These are phyloP conservation scores for Apostasia shenzhenica DNA, from an alignment of 106 monocot genomes.

Conservation along the genomic window DNA sequence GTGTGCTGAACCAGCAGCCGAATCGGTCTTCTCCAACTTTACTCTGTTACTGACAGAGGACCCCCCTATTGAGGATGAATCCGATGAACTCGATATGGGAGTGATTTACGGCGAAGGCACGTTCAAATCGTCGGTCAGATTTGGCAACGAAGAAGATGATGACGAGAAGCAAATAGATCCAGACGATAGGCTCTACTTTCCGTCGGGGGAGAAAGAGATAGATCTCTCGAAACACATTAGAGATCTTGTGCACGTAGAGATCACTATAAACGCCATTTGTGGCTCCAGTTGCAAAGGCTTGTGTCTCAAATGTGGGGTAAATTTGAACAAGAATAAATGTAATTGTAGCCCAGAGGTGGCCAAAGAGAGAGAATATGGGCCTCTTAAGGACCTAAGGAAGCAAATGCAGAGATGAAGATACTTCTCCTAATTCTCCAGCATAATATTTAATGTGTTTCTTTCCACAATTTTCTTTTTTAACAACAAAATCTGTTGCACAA, in stretches of 20 bases:
- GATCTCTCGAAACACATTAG: slow-evolving; percentile 87
- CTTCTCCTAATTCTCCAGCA: too few species aligned
- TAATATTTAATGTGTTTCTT: too few species aligned
- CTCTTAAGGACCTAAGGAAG: slow-evolving; percentile 56
- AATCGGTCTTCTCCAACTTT: slow-evolving; percentile 74
- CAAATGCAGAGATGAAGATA: slow-evolving; percentile 36
- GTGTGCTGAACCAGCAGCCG: slow-evolving; percentile 69
- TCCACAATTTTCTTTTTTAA: too few species aligned
- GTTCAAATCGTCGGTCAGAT: not conserved
- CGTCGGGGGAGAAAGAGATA: slow-evolving; percentile 59
- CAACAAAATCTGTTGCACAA: too few species aligned
- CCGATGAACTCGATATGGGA: slow-evolving; percentile 51
- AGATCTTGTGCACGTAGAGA: slow-evolving; percentile 78
- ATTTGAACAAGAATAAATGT: slow-evolving; percentile 62
- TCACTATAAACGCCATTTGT: slow-evolving; percentile 65
- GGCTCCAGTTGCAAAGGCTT: slow-evolving; percentile 62
- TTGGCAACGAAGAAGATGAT: slow-evolving; percentile 16
- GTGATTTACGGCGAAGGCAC: slow-evolving; percentile 44
- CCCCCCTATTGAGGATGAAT: slow-evolving; percentile 54
- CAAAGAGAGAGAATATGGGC: slow-evolving; percentile 30
- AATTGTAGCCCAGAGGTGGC: slow-evolving; percentile 28
- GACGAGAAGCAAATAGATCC: slow-evolving; percentile 60
- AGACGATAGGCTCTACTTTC: slow-evolving; percentile 82
- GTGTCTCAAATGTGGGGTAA: slow-evolving; percentile 66
- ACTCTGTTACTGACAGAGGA: slow-evolving; percentile 67